Percentiles rank a stretch among this genome's conserved stretches.
Evolutionary conservation across 2,329 filamentous ascomycete species (phyloP).

Genomic region (Botrytis medusae): DNA sequence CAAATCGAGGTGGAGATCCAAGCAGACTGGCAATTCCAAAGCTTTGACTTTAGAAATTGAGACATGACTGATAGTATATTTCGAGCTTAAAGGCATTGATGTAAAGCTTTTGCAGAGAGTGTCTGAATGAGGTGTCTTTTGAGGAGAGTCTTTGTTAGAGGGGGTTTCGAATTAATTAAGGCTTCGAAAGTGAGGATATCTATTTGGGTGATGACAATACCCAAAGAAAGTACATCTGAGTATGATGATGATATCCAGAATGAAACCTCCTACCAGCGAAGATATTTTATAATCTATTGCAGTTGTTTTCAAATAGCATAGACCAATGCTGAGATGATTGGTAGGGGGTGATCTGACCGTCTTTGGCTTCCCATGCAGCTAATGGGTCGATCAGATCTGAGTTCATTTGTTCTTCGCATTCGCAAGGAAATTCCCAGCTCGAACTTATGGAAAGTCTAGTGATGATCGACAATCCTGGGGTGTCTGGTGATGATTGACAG

Average conservation of each 20-base stretch:
- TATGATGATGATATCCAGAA: not conserved
- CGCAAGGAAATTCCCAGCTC: not conserved
- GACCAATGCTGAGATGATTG: not conserved
- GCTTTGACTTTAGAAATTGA: not conserved
- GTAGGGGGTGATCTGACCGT: not conserved
- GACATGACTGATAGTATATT: not conserved
- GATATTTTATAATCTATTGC: not conserved
- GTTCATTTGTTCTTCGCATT: not conserved
- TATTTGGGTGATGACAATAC: not conserved
- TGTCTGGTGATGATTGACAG: too few relatives aligned
- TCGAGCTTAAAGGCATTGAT: not conserved
- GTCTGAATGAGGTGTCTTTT: not conserved
- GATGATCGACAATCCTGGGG: not conserved
- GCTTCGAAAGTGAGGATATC: not conserved
- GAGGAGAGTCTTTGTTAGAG: not conserved
- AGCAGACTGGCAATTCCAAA: not conserved
- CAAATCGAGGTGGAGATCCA: not conserved
- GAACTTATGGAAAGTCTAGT: not conserved
- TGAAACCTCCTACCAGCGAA: not conserved
- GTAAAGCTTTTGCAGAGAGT: not conserved
- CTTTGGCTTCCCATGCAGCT: not conserved
- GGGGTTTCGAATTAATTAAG: not conserved
- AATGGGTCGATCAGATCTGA: slow-evolving; percentile 6
- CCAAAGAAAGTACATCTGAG: not conserved
- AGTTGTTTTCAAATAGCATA: not conserved